Conservation (phyloP, 441 rosid genomes). For the Mallotus japonicus region DNA sequence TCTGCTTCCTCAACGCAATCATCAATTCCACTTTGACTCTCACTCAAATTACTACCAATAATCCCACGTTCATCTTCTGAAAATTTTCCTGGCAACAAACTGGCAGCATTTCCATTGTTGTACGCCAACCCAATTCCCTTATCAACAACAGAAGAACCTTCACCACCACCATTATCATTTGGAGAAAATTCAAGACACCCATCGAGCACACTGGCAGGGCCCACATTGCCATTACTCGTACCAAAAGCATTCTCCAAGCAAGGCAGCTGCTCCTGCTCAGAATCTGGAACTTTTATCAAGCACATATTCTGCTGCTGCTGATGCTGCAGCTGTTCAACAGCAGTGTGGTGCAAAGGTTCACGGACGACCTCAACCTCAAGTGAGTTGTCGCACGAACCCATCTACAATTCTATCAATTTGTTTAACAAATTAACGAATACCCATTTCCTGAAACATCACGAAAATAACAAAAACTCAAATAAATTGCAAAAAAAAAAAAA, state of each 20-base stretch:
- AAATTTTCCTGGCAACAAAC: slow-evolving; percentile 11
- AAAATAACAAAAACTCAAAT: slow-evolving; percentile 9
- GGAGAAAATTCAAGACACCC: slow-evolving; percentile 21
- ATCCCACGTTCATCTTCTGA: slow-evolving; percentile 15
- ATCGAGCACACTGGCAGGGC: slow-evolving; percentile 23
- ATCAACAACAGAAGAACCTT: slow-evolving; percentile 12
- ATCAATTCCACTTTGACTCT: slow-evolving; percentile 22
- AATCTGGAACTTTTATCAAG: slow-evolving; percentile 16
- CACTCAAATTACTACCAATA: slow-evolving; percentile 23
- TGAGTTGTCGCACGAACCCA: slow-evolving; percentile 35
- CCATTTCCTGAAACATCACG: slow-evolving; percentile 19
- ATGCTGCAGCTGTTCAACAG: slow-evolving; percentile 21
- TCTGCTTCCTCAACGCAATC: slow-evolving; percentile 20
- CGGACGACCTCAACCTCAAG: slow-evolving; percentile 10
- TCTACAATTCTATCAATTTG: slow-evolving; percentile 20
- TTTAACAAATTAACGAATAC: slow-evolving; percentile 24
- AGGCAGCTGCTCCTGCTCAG: slow-evolving; percentile 23
- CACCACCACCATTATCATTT: slow-evolving; percentile 28
- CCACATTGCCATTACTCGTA: slow-evolving; percentile 33
- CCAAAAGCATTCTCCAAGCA: slow-evolving; percentile 22
- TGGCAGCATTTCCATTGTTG: slow-evolving; percentile 17
- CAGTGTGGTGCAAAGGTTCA: slow-evolving; percentile 26
- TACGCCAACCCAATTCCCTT: slow-evolving; percentile 13
- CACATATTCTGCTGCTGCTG: slow-evolving; percentile 11
- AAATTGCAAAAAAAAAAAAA: slow-evolving; percentile 22